Evolutionary conservation across 495 filamentous ascomycete species (phyloP).

Genomic region (Penicillium canariense): DNA sequence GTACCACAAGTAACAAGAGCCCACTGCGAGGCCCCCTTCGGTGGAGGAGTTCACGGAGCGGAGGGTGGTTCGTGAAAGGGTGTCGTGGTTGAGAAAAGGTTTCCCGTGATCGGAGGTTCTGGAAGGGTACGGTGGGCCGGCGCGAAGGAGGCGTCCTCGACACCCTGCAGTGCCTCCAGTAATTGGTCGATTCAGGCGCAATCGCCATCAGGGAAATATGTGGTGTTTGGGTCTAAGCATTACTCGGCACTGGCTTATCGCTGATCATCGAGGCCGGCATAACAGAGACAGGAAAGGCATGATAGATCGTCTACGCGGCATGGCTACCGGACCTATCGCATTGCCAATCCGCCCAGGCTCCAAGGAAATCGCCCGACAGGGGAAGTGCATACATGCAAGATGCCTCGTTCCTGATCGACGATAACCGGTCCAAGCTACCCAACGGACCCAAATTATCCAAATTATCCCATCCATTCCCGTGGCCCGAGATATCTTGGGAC

Average conservation of each 20-base stretch:
- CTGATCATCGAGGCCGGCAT: background rate
- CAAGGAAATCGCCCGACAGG: slow-evolving; percentile 16
- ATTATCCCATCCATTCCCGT: too few relatives aligned
- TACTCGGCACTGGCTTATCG: background rate
- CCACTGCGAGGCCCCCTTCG: background rate
- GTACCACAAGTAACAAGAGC: slow-evolving; percentile 24
- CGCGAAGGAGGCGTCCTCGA: background rate
- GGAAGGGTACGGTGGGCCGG: background rate
- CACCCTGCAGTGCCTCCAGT: too few relatives aligned
- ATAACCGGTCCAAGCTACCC: background rate
- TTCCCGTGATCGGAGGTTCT: background rate
- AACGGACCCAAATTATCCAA: background rate
- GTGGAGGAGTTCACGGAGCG: background rate
- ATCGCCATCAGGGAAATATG: too few relatives aligned
- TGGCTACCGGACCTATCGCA: background rate
- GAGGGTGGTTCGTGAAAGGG: background rate
- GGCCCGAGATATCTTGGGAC: too few relatives aligned
- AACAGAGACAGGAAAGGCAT: too few relatives aligned
- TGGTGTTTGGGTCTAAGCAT: background rate
- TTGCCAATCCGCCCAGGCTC: slow-evolving; percentile 3
- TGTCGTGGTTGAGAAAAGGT: slow-evolving; percentile 5
- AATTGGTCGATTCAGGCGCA: too few relatives aligned
- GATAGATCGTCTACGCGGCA: too few relatives aligned
- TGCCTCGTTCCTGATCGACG: slow-evolving; percentile 14
- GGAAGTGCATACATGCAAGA: slow-evolving; percentile 13